A percentile compares a stretch with the other conserved stretches of the same genome.
phyloP scores from a whole-genome alignment of 441 rosid species.

The Daphne laureola region DNA sequence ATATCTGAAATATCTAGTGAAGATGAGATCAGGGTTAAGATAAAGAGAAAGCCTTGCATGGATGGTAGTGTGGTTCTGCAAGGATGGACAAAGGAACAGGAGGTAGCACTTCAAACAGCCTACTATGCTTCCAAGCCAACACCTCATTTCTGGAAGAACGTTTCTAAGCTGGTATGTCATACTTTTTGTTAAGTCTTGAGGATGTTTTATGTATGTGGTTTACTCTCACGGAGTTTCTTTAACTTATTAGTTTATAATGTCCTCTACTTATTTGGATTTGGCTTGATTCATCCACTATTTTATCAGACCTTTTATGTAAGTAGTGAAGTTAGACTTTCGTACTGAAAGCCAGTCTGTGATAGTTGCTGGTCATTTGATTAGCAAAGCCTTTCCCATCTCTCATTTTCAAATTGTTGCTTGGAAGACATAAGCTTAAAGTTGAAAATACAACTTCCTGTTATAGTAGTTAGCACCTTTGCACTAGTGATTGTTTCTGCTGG shows the following conservation, averaged over 20 bases:
- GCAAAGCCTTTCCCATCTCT: no score
- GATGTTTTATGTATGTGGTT: conserved; percentile 2
- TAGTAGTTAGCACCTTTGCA: no score
- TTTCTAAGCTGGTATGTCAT: conserved; percentile 62
- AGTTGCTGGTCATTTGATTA: no score
- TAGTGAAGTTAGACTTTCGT: no score
- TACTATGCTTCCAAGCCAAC: conserved; percentile 62
- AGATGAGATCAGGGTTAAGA: conserved; percentile 12
- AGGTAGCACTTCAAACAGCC: conserved; percentile 64
- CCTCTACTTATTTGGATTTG: no score
- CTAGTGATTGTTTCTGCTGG: no score
- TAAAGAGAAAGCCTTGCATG: conserved; percentile 27
- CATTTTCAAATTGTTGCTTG: no score
- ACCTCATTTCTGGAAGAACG: conserved; percentile 89
- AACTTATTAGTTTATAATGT: background rate
- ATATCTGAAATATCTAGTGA: background rate
- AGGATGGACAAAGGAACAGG: conserved; percentile 63
- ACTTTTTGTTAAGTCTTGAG: background rate
- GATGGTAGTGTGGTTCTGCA: conserved; percentile 14
- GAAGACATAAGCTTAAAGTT: no score
- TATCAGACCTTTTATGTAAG: no score
- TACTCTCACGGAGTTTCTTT: background rate
- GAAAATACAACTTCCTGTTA: no score
- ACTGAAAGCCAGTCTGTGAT: no score
- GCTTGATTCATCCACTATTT: no score